Base-by-base conservation (phyloP, 768 basidiomycete species). In the Mycena chlorophos region DNA sequence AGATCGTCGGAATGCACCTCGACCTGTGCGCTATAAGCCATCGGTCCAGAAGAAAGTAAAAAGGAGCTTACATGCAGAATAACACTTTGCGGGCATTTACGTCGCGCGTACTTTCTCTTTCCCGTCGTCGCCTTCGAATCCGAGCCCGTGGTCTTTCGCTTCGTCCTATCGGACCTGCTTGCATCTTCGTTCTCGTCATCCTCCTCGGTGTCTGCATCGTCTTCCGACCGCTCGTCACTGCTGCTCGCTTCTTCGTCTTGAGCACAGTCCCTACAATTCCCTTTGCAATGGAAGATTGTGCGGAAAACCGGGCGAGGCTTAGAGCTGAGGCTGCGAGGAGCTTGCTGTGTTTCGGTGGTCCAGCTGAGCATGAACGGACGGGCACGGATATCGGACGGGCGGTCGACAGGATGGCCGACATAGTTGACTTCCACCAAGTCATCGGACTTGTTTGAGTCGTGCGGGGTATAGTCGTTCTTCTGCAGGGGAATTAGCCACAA, bases 1-100 rank as follows among this genome's bases (percentile, higher is more conserved):
- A 59, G 51, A 42, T 59, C 38, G 23, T 55, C 53, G 4, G 54
- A 59, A 14, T 31, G 42, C 2, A 59, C 50, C 30, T 59, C 58
- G 1, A 54, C 49, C 58, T 59, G 17, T 13, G 5, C 28, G 16
- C 4, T 4, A 28, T 30, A 23, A 22, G 17, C 6, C 23, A 10
- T 20, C 13, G 13, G n/a, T n/a, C n/a, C n/a, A n/a, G n/a, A n/a
- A n/a, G n/a, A n/a, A n/a, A 22, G 31, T 8, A 8, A 34, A 27
- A 46, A 25, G 12, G n/a, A 14, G 27, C 12, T 10, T 6, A 46
- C 45, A 8, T 46, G 45, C 6, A 46, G 45, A 5, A 26, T 13
- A 14, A 46, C 45, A 6, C 27, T 46, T 5, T 25, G 12, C 12
- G 45, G 20, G 27, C 45, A 46, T 25, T 28, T 23, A n/a, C n/a